Percentiles rank a stretch among this genome's conserved stretches.
These are phyloP conservation scores for Cyberlindnera amylophila DNA, from an alignment of 805 yeast genomes.

Conservation along the genomic window DNA sequence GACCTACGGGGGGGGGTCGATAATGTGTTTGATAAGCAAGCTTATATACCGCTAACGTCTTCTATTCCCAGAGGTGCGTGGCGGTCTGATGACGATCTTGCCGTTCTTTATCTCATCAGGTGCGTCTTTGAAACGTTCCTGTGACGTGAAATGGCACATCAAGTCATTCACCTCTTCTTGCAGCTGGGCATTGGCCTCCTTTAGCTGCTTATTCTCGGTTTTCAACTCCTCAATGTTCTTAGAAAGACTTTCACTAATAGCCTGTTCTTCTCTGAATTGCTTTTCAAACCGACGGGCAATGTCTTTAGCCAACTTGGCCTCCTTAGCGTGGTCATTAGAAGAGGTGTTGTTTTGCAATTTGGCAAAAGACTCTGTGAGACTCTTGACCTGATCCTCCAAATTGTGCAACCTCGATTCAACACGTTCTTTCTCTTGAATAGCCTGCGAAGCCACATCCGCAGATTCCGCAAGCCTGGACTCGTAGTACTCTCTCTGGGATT, in stretches of 20 bases:
- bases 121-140: slow-evolving; percentile 67
- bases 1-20: no score
- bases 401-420: slow-evolving; percentile 1
- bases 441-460: slow-evolving; percentile 26
- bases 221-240: slow-evolving; percentile 32
- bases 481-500: slow-evolving; percentile 80
- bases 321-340: slow-evolving; percentile 20
- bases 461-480: slow-evolving; percentile 46
- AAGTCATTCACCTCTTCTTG: slow-evolving; percentile 67
- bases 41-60: no score
- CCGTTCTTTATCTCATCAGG: slow-evolving; percentile 74
- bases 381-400: neutral
- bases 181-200: slow-evolving; percentile 21
- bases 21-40: no score
- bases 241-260: slow-evolving; percentile 36
- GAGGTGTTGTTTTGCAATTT: slow-evolving; percentile 1
- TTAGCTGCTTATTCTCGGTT: slow-evolving; percentile 38
- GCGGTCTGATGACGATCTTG: slow-evolving; percentile 42
- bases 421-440: neutral
- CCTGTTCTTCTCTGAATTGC: slow-evolving; percentile 44
- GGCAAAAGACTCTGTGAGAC: neutral
- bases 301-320: neutral
- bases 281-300: slow-evolving; percentile 24
- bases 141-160: slow-evolving; percentile 76
- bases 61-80: neutral